phyloP scores from a whole-genome alignment of 164 flowering plant genomes.

The Aristolochia fimbriata region DNA sequence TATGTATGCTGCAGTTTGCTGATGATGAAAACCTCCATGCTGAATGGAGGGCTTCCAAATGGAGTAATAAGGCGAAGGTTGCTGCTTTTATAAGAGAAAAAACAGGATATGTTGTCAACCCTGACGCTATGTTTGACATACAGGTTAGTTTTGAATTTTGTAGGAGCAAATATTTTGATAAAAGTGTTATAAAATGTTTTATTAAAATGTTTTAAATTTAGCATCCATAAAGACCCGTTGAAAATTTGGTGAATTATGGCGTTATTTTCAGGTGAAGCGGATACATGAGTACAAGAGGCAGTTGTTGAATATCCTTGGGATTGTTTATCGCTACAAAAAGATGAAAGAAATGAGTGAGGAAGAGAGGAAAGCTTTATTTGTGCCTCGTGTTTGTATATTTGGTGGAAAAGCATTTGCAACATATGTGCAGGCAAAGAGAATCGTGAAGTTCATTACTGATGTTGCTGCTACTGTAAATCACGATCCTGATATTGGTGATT shows the following conservation, averaged over 20 bases:
- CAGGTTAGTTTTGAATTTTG: conserved; percentile 38
- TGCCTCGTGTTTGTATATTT: conserved; percentile 90
- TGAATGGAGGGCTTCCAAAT: conserved; percentile 77
- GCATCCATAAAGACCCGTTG: not conserved
- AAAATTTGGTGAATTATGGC: not conserved
- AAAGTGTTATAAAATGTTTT: not conserved
- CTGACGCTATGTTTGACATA: conserved; percentile 91
- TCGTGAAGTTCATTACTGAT: conserved; percentile 89
- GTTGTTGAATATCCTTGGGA: conserved; percentile 80
- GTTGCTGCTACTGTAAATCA: conserved; percentile 80
- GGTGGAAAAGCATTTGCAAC: conserved; percentile 99
- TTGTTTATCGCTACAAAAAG: conserved; percentile 82
- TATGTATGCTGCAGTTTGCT: conserved; percentile 47
- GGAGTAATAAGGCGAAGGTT: conserved; percentile 66
- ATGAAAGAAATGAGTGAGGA: conserved; percentile 86
- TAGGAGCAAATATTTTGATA: not conserved
- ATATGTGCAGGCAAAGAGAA: conserved; percentile 90
- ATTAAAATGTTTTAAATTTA: not conserved
- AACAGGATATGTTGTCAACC: conserved; percentile 79
- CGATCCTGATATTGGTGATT: conserved; percentile 88
- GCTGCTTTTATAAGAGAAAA: conserved; percentile 63
- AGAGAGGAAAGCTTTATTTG: conserved; percentile 61
- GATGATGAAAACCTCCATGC: conserved; percentile 74
- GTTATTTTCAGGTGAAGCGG: conserved; percentile 68
- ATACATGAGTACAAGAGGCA: conserved; percentile 96